Evolutionary conservation across 108 stramenopile species (phyloP).

Genomic region (Stephanodiscus minutulus): DNA sequence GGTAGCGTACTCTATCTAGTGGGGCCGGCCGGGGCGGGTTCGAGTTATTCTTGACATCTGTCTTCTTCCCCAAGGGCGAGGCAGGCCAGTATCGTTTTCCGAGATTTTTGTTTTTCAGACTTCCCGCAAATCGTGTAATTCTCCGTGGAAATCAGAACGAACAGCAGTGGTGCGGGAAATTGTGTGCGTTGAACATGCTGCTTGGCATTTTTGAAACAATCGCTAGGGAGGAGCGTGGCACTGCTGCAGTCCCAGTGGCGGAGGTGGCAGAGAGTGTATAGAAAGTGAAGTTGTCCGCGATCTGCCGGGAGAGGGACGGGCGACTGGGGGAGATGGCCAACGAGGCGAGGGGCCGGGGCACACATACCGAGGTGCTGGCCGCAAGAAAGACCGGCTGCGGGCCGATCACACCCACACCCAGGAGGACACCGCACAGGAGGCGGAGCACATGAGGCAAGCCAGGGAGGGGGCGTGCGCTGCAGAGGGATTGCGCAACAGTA

Average conservation of each 20-base stretch:
- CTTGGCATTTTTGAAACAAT: slow-evolving; percentile 44
- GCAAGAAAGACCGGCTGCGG: slow-evolving; percentile 24
- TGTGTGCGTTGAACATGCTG: slow-evolving; percentile 36
- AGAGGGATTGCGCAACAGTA: slow-evolving; percentile 18
- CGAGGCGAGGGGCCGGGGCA: neutral
- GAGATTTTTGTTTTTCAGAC: no score
- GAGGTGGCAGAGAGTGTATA: slow-evolving; percentile 15
- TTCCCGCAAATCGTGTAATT: no score
- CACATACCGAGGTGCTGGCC: neutral
- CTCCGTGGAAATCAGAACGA: no score
- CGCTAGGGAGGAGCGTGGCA: slow-evolving; percentile 11
- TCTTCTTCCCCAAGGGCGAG: no score
- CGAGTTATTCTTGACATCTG: no score
- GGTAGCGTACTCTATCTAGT: no score
- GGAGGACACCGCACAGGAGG: slow-evolving; percentile 23
- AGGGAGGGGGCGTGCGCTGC: slow-evolving; percentile 28
- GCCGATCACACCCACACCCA: slow-evolving; percentile 9
- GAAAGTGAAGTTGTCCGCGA: slow-evolving; percentile 13
- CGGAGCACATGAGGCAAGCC: slow-evolving; percentile 22
- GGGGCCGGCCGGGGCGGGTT: no score
- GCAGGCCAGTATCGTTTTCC: no score
- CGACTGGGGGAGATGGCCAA: slow-evolving; percentile 7
- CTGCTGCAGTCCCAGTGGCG: neutral
- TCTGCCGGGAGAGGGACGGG: slow-evolving; percentile 9
- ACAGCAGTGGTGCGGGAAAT: slow-evolving; percentile 36